phyloP scores from a whole-genome alignment of 768 basidiomycete species.

The Tylopilus vinaceipallidus region DNA sequence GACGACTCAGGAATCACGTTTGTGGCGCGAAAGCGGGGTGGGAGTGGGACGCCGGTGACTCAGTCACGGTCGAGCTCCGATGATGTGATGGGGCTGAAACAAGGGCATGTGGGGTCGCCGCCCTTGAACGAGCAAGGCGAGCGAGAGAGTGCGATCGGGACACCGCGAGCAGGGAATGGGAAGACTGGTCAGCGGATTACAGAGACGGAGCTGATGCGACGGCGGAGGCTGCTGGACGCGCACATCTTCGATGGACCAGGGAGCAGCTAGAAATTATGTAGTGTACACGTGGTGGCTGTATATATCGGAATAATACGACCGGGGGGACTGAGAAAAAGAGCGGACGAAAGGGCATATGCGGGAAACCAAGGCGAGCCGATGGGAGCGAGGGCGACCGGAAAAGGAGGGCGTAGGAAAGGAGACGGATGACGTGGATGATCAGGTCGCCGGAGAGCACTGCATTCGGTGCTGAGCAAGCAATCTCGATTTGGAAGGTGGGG shows the following conservation, averaged over 20 bases:
- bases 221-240: conserved; percentile 73
- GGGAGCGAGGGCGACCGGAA: not conserved
- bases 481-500: conserved; percentile 19
- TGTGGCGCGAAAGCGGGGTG: conserved; percentile 52
- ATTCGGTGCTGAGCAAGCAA: conserved; percentile 20
- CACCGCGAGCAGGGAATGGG: conserved; percentile 32
- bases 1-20: conserved; percentile 73
- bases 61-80: conserved; percentile 20
- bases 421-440: not conserved
- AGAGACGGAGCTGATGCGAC: conserved; percentile 76
- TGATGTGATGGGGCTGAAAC: conserved; percentile 18
- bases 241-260: conserved; percentile 51
- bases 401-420: not conserved
- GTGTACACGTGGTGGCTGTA: not conserved
- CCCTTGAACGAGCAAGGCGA: conserved; percentile 4
- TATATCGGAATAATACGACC: too few species aligned
- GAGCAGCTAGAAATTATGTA: conserved; percentile 5
- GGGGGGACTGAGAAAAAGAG: too few species aligned
- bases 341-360: not conserved
- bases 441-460: conserved; percentile 19
- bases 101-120: conserved; percentile 14
- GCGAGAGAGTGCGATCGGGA: conserved; percentile 30
- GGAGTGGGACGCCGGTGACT: conserved; percentile 27
- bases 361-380: not conserved
- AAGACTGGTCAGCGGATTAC: conserved; percentile 66